A percentile compares a stretch with the other conserved stretches of the same genome.
Conservation (phyloP, 2,329 filamentous ascomycete species). For the Ophiostoma angusticollis region DNA sequence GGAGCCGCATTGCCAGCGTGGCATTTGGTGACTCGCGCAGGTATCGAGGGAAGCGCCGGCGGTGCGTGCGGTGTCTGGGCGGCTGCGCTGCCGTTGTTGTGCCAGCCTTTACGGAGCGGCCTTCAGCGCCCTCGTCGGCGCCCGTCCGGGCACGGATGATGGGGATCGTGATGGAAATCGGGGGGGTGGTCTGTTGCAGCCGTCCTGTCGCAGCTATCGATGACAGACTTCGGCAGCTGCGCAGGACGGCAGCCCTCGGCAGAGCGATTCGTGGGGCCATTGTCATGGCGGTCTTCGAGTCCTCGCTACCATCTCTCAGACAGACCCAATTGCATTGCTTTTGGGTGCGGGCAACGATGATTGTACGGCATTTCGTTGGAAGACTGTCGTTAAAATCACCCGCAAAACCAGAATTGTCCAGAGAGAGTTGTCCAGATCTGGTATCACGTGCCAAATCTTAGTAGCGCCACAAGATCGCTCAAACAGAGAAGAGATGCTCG, state of each 20-base stretch:
- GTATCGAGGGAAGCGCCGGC: constrained; percentile 9
- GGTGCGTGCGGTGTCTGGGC: neutral
- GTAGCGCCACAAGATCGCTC: no score
- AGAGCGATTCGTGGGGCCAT: constrained; percentile 15
- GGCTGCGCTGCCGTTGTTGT: neutral
- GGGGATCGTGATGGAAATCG: no score
- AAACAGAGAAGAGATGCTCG: no score
- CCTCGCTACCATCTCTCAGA: constrained; percentile 15
- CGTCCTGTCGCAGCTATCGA: neutral
- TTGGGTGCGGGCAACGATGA: no score
- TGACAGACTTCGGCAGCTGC: neutral
- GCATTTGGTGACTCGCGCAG: constrained; percentile 12
- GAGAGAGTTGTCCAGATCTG: no score
- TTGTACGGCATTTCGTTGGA: no score
- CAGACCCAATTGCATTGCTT: no score
- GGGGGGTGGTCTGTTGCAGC: no score
- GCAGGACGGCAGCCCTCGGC: constrained; percentile 11
- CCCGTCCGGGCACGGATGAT: constrained; percentile 3
- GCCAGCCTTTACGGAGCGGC: neutral
- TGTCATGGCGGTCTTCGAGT: constrained; percentile 13
- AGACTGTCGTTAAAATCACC: no score
- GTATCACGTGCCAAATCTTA: no score
- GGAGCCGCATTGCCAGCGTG: constrained; percentile 11
- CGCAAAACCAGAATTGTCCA: no score
- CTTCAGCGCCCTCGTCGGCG: neutral